Percentiles rank a stretch among this genome's conserved stretches.
These are phyloP conservation scores for Corinectria fuckeliana DNA, from an alignment of 2,329 filamentous ascomycete genomes.

Conservation along the genomic window DNA sequence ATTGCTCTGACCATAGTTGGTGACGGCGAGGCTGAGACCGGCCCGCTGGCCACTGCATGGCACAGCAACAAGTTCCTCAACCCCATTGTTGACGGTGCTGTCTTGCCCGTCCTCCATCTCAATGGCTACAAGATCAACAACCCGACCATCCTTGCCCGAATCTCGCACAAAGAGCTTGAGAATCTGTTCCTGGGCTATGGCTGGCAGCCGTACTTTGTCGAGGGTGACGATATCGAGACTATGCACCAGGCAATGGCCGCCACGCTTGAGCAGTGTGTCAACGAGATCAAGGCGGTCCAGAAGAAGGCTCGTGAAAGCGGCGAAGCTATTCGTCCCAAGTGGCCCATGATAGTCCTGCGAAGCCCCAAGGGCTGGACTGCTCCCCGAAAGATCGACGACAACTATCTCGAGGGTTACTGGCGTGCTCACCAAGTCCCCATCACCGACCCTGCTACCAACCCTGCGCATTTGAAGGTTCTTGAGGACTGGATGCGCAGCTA, in stretches of 20 bases:
- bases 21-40: slow-evolving; percentile 83
- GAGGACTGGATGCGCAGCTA: slow-evolving; percentile 82
- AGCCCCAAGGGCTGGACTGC: slow-evolving; percentile 83
- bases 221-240: slow-evolving; percentile 73
- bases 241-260: slow-evolving; percentile 87
- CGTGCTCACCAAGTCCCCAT: slow-evolving; percentile 80
- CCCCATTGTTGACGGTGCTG: slow-evolving; percentile 77
- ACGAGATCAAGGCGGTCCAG: slow-evolving; percentile 72
- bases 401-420: slow-evolving; percentile 80
- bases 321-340: slow-evolving; percentile 72
- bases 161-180: slow-evolving; percentile 75
- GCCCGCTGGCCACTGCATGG: slow-evolving; percentile 79
- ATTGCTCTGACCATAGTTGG: slow-evolving; percentile 81
- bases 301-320: slow-evolving; percentile 74
- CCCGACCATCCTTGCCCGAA: slow-evolving; percentile 74
- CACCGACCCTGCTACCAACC: slow-evolving; percentile 70
- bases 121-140: slow-evolving; percentile 91
- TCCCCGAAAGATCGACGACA: slow-evolving; percentile 72
- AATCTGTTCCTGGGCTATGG: slow-evolving; percentile 76
- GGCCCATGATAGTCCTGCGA: slow-evolving; percentile 81
- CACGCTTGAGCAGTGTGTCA: slow-evolving; percentile 75
- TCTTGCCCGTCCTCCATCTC: slow-evolving; percentile 77
- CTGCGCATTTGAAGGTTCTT: slow-evolving; percentile 69
- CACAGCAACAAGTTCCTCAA: slow-evolving; percentile 85
- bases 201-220: slow-evolving; percentile 81